Base-by-base conservation (phyloP, 208 protist genomes). In the Phytomonas serpens region DNA sequence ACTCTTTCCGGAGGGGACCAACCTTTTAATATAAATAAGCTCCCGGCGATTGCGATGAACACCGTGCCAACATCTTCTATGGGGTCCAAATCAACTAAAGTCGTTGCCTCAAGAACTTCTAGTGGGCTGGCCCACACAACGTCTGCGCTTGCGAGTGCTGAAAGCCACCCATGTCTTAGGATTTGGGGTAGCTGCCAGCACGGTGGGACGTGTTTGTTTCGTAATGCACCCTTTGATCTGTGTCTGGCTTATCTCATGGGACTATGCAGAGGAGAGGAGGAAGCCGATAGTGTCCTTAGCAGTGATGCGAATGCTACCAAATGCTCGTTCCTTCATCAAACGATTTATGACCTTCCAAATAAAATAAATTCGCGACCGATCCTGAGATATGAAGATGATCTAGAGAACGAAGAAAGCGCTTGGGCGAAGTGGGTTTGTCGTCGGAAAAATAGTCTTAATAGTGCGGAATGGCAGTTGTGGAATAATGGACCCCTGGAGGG, bases 391-490 rank as follows among this genome's bases (percentile, higher is more conserved):
- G 76, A 85, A 14, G 75, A 75, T 31, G 74, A 88, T 67, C 61
- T 83, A 38, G 78, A 83, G 42, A 72, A 80, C 51, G 74, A 79
- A 73, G 75, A 74, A 30, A 72, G 75, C 37, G 66, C 29, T 9
- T 94, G 89, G 85, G 75, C 67, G 0, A 75, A 77, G 61, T 94
- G 89, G 89, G 76, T 94, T 57, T 70, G 71, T 32, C 74, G 74
- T 65, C 79, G 81, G n/a, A 76, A 74, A 31, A 78, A 86, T 74
- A 92, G 86, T 76, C 80, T 81, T 13, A 94, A 92, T 72, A 84
- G 77, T 36, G 89, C 87, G 32, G 86, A 94, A 82, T 92, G 87
- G 86, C 86, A 94, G 74, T 67, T 94, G 76, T 92, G 82, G 83
- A 78, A 94, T 73, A 92, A 94, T 64, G 89, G 89, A 0, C 75